These are phyloP conservation scores for Akanthomyces muscarius DNA, from an alignment of 2,329 filamentous ascomycete species.

Conservation along the genomic window DNA sequence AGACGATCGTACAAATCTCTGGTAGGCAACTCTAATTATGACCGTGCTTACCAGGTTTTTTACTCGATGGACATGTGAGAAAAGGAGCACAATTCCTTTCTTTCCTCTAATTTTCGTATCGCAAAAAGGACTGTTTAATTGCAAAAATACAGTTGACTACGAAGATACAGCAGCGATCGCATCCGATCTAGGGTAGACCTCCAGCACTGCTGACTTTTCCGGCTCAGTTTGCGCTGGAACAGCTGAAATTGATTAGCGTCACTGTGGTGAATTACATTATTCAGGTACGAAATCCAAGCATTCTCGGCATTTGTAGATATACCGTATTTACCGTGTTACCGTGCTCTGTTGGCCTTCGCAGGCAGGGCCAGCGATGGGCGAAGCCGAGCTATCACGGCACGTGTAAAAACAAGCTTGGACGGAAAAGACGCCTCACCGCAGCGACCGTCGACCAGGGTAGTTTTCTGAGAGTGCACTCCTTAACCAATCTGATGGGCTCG, in stretches of 20 bases:
- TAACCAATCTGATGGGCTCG: slow-evolving; percentile 15
- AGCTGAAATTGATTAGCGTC: neutral
- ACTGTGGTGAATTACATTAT: neutral
- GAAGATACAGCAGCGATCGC: neutral
- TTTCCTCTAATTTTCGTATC: too few relatives aligned
- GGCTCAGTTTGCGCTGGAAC: neutral
- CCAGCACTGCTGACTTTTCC: neutral
- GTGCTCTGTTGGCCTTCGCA: neutral
- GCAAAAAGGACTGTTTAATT: too few relatives aligned
- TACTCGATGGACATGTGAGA: too few relatives aligned
- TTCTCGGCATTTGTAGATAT: neutral
- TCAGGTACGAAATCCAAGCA: too few relatives aligned
- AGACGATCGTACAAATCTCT: too few relatives aligned
- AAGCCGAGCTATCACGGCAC: neutral
- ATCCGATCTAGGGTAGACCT: neutral
- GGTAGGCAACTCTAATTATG: too few relatives aligned
- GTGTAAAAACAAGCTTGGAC: slow-evolving; percentile 11
- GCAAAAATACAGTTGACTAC: neutral
- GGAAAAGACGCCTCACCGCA: slow-evolving; percentile 16
- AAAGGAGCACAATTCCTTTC: too few relatives aligned
- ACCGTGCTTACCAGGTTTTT: too few relatives aligned
- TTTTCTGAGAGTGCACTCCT: neutral
- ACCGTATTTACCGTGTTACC: neutral
- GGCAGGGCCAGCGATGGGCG: neutral
- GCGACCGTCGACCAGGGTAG: slow-evolving; percentile 4